These are phyloP conservation scores for Mycena crocata DNA, from an alignment of 768 basidiomycete species.

Conservation along the genomic window DNA sequence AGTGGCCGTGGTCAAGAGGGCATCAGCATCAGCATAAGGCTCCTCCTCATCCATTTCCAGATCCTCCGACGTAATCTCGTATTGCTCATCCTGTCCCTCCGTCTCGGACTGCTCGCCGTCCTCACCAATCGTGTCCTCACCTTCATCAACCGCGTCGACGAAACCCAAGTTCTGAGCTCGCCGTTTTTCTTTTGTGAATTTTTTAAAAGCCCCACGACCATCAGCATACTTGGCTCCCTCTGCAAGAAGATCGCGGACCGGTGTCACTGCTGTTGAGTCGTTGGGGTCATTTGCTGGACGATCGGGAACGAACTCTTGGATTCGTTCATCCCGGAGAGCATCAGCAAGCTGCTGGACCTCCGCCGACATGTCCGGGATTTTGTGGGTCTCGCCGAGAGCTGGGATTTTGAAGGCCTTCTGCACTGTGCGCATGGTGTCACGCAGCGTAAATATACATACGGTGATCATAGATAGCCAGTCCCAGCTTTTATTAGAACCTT, in stretches of 20 bases:
- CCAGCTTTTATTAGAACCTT: constrained; percentile 28
- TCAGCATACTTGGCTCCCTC: constrained; percentile 24
- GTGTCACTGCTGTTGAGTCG: neutral
- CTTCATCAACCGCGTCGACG: neutral
- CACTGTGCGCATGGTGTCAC: constrained; percentile 27
- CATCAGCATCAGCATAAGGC: constrained; percentile 1
- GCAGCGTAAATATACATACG: constrained; percentile 26
- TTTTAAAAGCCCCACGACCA: constrained; percentile 18
- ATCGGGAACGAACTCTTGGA: constrained; percentile 25
- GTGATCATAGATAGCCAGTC: constrained; percentile 33
- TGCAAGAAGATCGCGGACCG: constrained; percentile 22
- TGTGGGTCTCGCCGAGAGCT: constrained; percentile 16
- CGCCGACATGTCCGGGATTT: constrained; percentile 1
- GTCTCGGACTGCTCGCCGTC: neutral
- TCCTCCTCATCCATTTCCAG: constrained; percentile 9
- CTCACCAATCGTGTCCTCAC: neutral
- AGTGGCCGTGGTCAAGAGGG: neutral
- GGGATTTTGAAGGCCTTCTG: constrained; percentile 27
- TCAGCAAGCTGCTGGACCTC: constrained; percentile 6
- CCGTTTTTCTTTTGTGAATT: constrained; percentile 14
- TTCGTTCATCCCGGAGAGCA: neutral
- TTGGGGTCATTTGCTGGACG: constrained; percentile 11
- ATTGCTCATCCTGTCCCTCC: constrained; percentile 7
- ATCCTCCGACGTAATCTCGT: constrained; percentile 3
- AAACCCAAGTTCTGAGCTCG: constrained; percentile 4